Evolutionary conservation across 768 basidiomycete species (phyloP).

Genomic region (Hemileccinum rubropunctum): DNA sequence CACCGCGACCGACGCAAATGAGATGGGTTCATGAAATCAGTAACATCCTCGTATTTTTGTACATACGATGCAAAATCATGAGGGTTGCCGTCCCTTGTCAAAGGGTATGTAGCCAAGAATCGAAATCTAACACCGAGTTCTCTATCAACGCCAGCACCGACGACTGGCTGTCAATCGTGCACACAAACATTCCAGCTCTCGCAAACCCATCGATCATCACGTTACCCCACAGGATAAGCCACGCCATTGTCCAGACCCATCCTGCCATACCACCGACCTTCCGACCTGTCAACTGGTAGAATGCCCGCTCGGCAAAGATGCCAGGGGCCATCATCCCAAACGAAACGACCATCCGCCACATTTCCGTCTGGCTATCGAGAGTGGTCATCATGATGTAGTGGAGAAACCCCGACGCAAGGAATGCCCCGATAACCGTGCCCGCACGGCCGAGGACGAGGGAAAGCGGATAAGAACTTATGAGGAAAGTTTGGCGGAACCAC

Average conservation of each 20-base stretch:
- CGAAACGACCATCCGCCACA: background rate
- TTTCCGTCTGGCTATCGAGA: background rate
- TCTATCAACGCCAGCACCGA: background rate
- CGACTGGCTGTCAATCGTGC: background rate
- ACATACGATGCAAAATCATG: no score
- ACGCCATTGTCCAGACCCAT: background rate
- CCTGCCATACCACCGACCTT: background rate
- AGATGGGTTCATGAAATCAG: no score
- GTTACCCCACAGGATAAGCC: background rate
- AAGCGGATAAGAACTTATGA: background rate
- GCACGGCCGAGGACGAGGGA: background rate
- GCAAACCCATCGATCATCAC: background rate
- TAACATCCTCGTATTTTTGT: no score
- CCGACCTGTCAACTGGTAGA: background rate
- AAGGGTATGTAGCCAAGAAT: background rate
- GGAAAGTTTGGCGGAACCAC: background rate
- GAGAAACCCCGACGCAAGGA: background rate
- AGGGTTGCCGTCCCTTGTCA: no score
- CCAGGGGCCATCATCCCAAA: background rate
- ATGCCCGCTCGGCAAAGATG: background rate
- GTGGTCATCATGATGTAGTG: background rate
- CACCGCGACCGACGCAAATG: no score
- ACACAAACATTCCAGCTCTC: background rate
- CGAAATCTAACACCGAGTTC: background rate
- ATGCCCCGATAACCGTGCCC: background rate